Conservation (phyloP, 768 basidiomycete genomes). For the Lactarius sanguifluus region DNA sequence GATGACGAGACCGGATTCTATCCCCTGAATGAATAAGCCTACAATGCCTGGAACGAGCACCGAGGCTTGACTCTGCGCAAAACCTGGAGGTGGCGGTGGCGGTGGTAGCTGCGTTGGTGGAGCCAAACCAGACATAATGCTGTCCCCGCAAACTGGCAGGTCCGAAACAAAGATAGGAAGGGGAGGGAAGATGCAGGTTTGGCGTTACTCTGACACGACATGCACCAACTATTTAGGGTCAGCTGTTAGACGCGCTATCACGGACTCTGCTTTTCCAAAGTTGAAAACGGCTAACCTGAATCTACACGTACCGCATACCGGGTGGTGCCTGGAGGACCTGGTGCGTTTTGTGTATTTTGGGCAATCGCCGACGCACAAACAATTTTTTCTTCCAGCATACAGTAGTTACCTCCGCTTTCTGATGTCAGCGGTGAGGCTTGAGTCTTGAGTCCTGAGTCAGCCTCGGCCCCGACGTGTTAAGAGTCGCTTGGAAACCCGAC, state of each 20-base stretch:
- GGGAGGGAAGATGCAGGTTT: not conserved
- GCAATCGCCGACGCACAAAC: not conserved
- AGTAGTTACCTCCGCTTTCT: not conserved
- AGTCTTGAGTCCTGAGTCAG: not conserved
- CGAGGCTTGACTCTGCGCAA: not conserved
- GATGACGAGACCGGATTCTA: slow-evolving; percentile 13
- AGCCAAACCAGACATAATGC: not conserved
- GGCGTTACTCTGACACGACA: not conserved
- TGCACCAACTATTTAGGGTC: not conserved
- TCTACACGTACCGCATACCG: too few species aligned
- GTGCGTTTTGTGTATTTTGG: not conserved
- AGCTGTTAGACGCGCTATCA: not conserved
- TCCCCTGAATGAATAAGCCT: slow-evolving; percentile 10
- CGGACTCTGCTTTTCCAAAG: too few species aligned
- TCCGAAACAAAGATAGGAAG: not conserved
- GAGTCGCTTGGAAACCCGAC: not conserved
- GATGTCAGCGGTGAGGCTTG: not conserved
- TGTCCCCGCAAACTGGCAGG: not conserved
- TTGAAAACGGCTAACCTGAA: too few species aligned
- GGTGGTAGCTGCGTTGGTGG: not conserved
- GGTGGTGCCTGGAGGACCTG: not conserved
- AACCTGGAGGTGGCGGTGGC: too few species aligned
- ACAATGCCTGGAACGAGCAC: slow-evolving; percentile 6
- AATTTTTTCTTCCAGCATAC: not conserved
- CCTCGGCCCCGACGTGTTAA: not conserved